A percentile compares a stretch with the other conserved stretches of the same genome.
These are phyloP conservation scores for Pythium rishiriense DNA, from an alignment of 352 stramenopile genomes.

Conservation along the genomic window DNA sequence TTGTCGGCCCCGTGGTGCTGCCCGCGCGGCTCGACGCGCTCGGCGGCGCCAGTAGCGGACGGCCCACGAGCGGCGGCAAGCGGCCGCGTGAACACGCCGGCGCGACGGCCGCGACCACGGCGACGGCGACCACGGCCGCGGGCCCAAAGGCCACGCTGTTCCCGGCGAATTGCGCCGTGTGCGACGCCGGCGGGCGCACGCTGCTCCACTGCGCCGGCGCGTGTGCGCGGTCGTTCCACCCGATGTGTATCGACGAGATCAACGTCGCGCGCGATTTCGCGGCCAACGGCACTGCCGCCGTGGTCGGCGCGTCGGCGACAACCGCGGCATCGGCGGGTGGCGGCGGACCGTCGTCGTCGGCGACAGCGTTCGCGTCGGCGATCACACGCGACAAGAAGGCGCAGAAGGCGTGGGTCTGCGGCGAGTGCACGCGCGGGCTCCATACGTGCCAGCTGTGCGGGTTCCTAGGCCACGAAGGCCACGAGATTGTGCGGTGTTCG, in stretches of 20 bases:
- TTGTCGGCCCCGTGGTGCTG: conserved; percentile 9
- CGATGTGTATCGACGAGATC: conserved; percentile 58
- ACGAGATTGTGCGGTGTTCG: conserved; percentile 51
- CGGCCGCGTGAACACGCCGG: conserved; percentile 31
- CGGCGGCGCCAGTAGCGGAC: background rate
- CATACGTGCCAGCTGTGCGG: conserved; percentile 66
- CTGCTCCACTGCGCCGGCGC: conserved; percentile 56
- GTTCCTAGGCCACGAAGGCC: conserved; percentile 62
- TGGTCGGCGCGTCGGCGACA: background rate
- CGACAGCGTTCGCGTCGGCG: conserved; percentile 15
- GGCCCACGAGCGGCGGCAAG: conserved; percentile 27
- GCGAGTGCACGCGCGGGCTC: conserved; percentile 57
- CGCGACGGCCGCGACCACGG: background rate
- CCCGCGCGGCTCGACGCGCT: conserved; percentile 14
- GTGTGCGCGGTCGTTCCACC: conserved; percentile 64
- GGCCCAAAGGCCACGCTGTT: conserved; percentile 42
- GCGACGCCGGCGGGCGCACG: conserved; percentile 44
- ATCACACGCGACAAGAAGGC: conserved; percentile 35
- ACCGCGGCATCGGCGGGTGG: background rate
- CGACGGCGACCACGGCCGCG: background rate
- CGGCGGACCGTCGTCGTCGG: background rate
- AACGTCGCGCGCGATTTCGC: conserved; percentile 26
- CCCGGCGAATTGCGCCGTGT: conserved; percentile 59
- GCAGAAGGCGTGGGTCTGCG: conserved; percentile 58
- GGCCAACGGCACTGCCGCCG: background rate